Evolutionary conservation across 352 stramenopile species (phyloP), one percentile per base, ranked within the genome.

Genomic region (Blastocystis sp.): DNA sequence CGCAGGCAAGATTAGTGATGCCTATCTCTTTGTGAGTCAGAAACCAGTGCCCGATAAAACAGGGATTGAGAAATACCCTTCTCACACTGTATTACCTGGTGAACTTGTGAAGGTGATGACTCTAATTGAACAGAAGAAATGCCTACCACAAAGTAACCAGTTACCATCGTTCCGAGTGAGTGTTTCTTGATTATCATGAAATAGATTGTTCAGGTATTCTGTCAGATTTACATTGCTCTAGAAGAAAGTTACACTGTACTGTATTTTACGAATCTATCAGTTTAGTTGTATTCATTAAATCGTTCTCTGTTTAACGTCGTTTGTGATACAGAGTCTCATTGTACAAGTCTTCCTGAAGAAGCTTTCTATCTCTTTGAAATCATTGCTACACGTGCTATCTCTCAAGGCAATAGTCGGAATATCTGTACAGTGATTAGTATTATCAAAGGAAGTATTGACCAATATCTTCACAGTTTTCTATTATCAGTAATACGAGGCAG

Each of bases 321-420:
- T 19, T 37, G n/a, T 11, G 69, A 80, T 46, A 27, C 39, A 3
- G 42, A 43, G 3, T 49, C 39, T 9, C 69, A 56, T 9, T 39
- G 39, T 11, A 80, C 35, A n/a, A 63, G 37, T 1, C 24, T 80
- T 9, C 69, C 69, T 6, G 69, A 80, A 56, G 69, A 80, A 32
- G 35, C 46, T 9, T 80, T 80, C 51, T 80, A 80, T 35, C 69
- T 80, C 37, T 80, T 80, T 32, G 69, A 80, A 9, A 42, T 80
- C 43, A 56, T 80, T 21, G 9, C 65, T 0, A 46, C 39, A 7
- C 69, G 69, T 14, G 69, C 69, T 9, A 59, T 80, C 69, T 35
- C 37, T 21, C 69, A 80, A 52, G 69, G 69, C 39, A 80, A 63
- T n/a, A 29, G 59, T 4, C 43, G 69, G 43, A 80, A 80, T 37